Conservation (phyloP, 1,284 basidiomycete genomes). For the Trametes polyzona region DNA sequence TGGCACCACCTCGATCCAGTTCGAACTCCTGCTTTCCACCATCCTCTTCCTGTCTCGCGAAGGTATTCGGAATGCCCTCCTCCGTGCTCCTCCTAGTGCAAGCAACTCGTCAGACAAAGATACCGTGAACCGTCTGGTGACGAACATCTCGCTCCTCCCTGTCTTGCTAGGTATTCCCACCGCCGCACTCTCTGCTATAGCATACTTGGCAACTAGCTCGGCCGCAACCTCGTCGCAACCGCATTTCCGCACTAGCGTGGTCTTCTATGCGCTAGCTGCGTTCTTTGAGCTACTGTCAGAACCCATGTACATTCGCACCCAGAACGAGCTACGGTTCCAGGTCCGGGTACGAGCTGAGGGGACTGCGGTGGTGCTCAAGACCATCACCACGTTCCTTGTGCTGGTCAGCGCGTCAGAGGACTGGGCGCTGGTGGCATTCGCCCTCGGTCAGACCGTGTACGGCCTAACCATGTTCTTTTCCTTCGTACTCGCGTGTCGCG, state of each 20-base stretch:
- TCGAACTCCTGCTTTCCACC: slow-evolving; percentile 85
- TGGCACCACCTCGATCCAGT: slow-evolving; percentile 85
- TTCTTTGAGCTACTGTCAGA: slow-evolving; percentile 81
- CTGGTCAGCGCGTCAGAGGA: slow-evolving; percentile 55
- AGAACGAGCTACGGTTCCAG: slow-evolving; percentile 66
- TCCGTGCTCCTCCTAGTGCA: slow-evolving; percentile 42
- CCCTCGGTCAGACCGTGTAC: slow-evolving; percentile 79
- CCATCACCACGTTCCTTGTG: slow-evolving; percentile 68
- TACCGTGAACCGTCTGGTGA: slow-evolving; percentile 16
- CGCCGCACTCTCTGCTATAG: slow-evolving; percentile 31
- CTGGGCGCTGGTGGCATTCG: slow-evolving; percentile 80
- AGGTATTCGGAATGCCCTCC: slow-evolving; percentile 84
- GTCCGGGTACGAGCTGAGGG: slow-evolving; percentile 85
- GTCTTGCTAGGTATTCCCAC: slow-evolving; percentile 37
- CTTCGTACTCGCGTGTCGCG: slow-evolving; percentile 34
- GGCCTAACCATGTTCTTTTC: slow-evolving; percentile 43
- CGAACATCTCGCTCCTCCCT: slow-evolving; percentile 40
- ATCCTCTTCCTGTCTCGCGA: slow-evolving; percentile 93
- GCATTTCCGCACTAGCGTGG: slow-evolving; percentile 65
- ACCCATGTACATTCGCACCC: slow-evolving; percentile 82
- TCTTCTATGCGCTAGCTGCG: slow-evolving; percentile 75
- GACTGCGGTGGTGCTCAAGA: slow-evolving; percentile 75
- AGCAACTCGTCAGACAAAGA: background rate
- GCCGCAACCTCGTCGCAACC: slow-evolving; percentile 51
- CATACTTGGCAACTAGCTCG: slow-evolving; percentile 35